Evolutionary conservation across 2,329 filamentous ascomycete genomes (phyloP).

Genomic region (Cryphonectria carpinicola): DNA sequence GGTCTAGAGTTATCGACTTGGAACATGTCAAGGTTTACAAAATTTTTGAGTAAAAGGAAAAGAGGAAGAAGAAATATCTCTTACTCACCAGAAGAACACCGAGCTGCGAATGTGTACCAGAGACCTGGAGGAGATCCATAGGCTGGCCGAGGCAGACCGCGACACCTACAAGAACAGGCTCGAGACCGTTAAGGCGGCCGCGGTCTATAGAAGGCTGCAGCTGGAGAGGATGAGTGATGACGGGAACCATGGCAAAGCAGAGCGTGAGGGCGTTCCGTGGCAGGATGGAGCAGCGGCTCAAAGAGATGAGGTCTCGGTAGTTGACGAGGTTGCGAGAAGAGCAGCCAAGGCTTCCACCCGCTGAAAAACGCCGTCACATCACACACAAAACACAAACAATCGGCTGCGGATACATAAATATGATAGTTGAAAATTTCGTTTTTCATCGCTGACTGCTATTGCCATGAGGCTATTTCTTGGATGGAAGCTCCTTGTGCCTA

Average conservation of each 20-base stretch:
- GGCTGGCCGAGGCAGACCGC: background rate
- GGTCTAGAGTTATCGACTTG: slow-evolving; percentile 1
- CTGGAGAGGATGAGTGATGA: background rate
- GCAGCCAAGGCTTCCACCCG: background rate
- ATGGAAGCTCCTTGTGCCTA: background rate
- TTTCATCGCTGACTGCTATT: background rate
- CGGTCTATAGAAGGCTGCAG: background rate
- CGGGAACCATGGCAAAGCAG: background rate
- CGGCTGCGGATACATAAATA: background rate
- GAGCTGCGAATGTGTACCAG: background rate
- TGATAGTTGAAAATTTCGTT: background rate
- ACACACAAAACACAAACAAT: background rate
- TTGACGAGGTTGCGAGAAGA: background rate
- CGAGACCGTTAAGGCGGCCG: background rate
- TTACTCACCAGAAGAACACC: background rate
- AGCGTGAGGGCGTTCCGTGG: background rate
- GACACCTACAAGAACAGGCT: background rate
- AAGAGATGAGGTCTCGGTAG: background rate
- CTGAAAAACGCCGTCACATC: background rate
- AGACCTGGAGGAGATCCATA: background rate
- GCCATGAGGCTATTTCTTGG: background rate
- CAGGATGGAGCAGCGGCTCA: background rate
- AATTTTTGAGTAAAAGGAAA: background rate
- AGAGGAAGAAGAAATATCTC: no score
- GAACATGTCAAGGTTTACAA: slow-evolving; percentile 13